These are phyloP conservation scores for Chrysoporthe austroafricana DNA, from an alignment of 2,329 filamentous ascomycete genomes.

Conservation along the genomic window DNA sequence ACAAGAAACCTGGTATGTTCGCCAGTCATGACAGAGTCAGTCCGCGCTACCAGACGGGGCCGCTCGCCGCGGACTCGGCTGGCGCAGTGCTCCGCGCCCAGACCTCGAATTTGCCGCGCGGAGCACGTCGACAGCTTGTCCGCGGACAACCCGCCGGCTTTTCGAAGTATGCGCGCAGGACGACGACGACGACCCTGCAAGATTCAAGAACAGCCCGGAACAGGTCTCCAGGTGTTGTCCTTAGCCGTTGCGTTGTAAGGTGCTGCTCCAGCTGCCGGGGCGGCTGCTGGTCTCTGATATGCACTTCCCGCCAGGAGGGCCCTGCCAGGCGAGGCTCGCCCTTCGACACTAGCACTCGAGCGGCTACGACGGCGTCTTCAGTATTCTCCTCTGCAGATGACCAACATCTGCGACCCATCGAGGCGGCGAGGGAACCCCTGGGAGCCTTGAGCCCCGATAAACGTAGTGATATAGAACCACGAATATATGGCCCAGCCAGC, in stretches of 20 bases:
- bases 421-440: neutral
- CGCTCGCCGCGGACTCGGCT: neutral
- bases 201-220: neutral
- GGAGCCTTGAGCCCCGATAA: neutral
- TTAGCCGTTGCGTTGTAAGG: too few relatives aligned
- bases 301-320: neutral
- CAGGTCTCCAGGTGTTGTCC: neutral
- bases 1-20: neutral
- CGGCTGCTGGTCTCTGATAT: neutral
- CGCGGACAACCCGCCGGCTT: neutral
- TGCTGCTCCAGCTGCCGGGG: neutral
- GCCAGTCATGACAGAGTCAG: neutral
- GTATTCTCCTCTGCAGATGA: neutral
- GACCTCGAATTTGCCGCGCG: neutral
- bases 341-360: neutral
- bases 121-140: neutral
- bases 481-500: too few relatives aligned
- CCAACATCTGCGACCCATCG: neutral
- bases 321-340: neutral
- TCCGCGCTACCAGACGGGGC: neutral
- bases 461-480: neutral
- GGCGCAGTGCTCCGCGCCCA: neutral
- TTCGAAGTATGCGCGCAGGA: too few relatives aligned
- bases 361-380: neutral
- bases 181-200: neutral